Evolutionary conservation across 2,329 filamentous ascomycete species (phyloP), one percentile per base, ranked within the genome.

Genomic region (Trichoderma lentiforme): DNA sequence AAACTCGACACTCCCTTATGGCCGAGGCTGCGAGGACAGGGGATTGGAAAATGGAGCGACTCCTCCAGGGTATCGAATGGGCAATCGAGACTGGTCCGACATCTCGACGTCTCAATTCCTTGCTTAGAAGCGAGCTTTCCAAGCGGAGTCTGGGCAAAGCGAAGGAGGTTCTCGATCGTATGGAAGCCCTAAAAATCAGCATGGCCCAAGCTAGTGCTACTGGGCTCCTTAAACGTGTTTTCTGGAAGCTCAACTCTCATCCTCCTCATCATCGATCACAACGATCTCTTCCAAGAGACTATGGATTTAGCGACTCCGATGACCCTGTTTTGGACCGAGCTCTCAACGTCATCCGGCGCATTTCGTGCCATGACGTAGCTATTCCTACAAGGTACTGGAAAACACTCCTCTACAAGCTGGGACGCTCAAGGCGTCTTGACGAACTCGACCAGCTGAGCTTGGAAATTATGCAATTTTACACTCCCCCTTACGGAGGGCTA

Each of bases 371-470:
- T 34, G 75, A 80, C 30, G 75, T 82, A 30, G 78, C 80, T 24
- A 77, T 84, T 34, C 80, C 81, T n/a, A 72, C 79, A 5, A 73
- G 73, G 12, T 80, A 79, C 43, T 87, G 86, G 84, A 81, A 79
- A 71, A 80, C 80, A 3, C 73, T 88, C 0, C 73, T 89, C 12
- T 81, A 81, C 53, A 81, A 80, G 53, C 80, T 88, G 3, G 82
- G 84, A 3, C 82, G 83, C 2, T 77, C 81, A n/a, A 80, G 82
- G 12, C 83, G 81, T 15, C 77, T 87, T 12, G 77, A 81, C 3
- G 83, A 86, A n/a, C 75, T 88, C 3, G 83, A 86, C 65, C 80
- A 80, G 47, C 72, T 87, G 3, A 81, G 81, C 14, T 73, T 84
- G 15, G 82, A 85, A 60, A 76, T 88, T 62, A 78, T 85, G 11